Base-by-base conservation (phyloP, 2,329 filamentous ascomycete genomes). In the Scorias spongiosa region DNA sequence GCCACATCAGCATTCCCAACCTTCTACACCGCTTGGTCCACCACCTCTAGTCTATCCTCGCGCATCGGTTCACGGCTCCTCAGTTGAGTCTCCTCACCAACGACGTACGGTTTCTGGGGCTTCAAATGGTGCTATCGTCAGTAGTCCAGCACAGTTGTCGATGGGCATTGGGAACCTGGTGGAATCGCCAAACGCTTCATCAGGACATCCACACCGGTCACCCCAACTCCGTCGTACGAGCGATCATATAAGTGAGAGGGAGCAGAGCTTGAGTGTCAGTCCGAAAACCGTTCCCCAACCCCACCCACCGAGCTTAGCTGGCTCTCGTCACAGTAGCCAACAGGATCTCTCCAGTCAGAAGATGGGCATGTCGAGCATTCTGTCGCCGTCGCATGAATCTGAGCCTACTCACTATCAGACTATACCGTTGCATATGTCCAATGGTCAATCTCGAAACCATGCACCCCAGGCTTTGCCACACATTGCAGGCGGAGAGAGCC, bases 201-300 rank as follows among this genome's bases (percentile, higher is more conserved):
- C 44, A 29, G 52, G 52, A 12, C 50, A 30, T 2, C 26, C 40
- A 8, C 29, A 29, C 14, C 42, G 52, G 29, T 55, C 53, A 14
- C 50, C 53, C 17, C 49, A 51, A 17, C 44, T 47, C 18, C 52
- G 53, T 14, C 49, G 51, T 29, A 51, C 51, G 14, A 56, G 55
- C 39, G 57, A 61, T 15, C 56, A 65, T 38, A 66, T 71, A 46
- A 71, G 72, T 38, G 80, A 85, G 44, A 74, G 81, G 54, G 82
- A 84, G 48, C 69, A 74, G 41, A 84, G 80, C 58, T 61, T 81
- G 43, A 88, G 82, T 56, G 76, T 89, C 42, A 89, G 83, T 58
- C 84, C 85, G 28, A 87, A 85, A 64, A 86, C 83, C 30, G 59
- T 58, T 38, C 46, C 59, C 5, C 54, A 52, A 12, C 54, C 55